phyloP scores from a whole-genome alignment of 83 land plant genomes.

The Larix sibirica region DNA sequence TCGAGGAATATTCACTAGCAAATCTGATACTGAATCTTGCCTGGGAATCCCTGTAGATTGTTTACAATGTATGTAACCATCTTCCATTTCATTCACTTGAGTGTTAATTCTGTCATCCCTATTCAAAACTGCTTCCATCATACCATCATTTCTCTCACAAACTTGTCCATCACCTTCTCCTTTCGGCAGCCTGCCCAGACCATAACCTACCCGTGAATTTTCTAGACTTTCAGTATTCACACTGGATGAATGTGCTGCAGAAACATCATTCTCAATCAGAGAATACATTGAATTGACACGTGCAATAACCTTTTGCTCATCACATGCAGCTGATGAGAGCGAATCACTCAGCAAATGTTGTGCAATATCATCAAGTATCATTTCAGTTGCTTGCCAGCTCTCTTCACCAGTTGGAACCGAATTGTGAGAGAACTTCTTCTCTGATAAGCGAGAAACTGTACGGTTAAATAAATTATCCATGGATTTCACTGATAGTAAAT shows the following conservation, averaged over 20 bases:
- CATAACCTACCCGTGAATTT: neutral
- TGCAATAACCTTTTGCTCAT: slow-evolving; percentile 56
- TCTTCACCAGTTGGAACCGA: neutral
- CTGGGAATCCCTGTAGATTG: slow-evolving; percentile 28
- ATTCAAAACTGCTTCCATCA: neutral
- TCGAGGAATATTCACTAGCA: slow-evolving; percentile 48
- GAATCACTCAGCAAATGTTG: slow-evolving; percentile 57
- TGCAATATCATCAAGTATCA: slow-evolving; percentile 54
- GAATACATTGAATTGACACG: slow-evolving; percentile 50
- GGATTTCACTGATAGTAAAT: neutral
- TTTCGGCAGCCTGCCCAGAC: neutral
- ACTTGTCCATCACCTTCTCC: neutral
- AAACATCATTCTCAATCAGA: slow-evolving; percentile 39
- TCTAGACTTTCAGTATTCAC: neutral
- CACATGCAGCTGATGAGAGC: slow-evolving; percentile 34
- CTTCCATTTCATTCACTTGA: neutral
- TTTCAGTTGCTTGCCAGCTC: slow-evolving; percentile 14
- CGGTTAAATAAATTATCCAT: neutral
- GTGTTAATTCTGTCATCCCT: neutral
- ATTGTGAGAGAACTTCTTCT: neutral
- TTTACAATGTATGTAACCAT: neutral
- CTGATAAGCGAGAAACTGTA: neutral
- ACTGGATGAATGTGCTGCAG: slow-evolving; percentile 10
- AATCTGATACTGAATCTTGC: slow-evolving; percentile 53
- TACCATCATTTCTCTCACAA: slow-evolving; percentile 1